A percentile compares a stretch with the other conserved stretches of the same genome.
These are phyloP conservation scores for Funneliformis geosporum DNA, from an alignment of 192 early-diverging fungal species.

Conservation along the genomic window DNA sequence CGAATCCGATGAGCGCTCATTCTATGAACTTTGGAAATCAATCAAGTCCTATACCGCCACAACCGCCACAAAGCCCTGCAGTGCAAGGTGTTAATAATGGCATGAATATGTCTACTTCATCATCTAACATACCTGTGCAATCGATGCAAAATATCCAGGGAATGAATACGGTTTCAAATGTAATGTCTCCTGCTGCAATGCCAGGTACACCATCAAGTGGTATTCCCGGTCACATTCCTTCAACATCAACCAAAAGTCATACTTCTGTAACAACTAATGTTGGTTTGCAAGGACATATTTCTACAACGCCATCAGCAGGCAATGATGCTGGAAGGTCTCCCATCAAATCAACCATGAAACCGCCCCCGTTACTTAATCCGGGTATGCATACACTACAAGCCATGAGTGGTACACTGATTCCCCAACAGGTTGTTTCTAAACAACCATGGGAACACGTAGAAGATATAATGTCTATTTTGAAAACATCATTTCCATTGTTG, in stretches of 20 bases:
- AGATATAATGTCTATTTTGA: constrained; percentile 92
- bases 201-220: not conserved
- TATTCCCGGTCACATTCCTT: not conserved
- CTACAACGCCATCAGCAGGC: constrained; percentile 28
- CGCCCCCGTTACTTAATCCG: not conserved
- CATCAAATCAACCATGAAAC: not conserved
- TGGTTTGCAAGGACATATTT: not conserved
- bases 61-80: constrained; percentile 25
- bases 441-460: constrained; percentile 89
- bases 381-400: constrained; percentile 6
- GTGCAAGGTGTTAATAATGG: constrained; percentile 19
- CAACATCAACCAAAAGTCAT: constrained; percentile 13
- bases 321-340: constrained; percentile 15
- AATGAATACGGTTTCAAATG: not conserved
- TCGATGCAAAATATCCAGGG: constrained; percentile 20
- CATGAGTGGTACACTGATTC: constrained; percentile 7
- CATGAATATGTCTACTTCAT: not conserved
- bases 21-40: not conserved
- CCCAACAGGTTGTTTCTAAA: constrained; percentile 33
- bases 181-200: not conserved
- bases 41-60: constrained; percentile 17
- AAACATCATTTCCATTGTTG: constrained; percentile 91
- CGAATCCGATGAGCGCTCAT: not conserved
- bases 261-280: constrained; percentile 19
- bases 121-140: not conserved